Evolutionary conservation across 805 yeast species (phyloP), one percentile per base, ranked within the genome.

Genomic region (Starmerella stigmatis): DNA sequence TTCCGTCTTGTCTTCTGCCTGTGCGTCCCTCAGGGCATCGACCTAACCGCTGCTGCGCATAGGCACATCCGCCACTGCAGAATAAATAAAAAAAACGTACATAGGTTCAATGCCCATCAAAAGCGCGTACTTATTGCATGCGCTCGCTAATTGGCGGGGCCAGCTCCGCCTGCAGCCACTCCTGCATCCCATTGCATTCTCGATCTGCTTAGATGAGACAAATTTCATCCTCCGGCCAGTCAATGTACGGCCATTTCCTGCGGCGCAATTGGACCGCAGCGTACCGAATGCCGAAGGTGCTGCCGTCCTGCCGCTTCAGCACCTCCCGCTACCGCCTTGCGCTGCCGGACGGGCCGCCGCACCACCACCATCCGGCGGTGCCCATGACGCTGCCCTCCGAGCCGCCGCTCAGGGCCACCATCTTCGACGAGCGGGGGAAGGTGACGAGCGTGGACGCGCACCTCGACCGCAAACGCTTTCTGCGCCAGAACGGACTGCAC

Each of bases 401-500:
- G 26, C 49, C 54, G 26, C 59, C 57, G 9, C 49, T 57, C 19
- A 21, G 76, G 21, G 78, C 81, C 52, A 79, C 86, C 2, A 70
- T 76, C 4, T 74, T 80, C 50, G 79, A 79, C 52, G 56, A 53
- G 16, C 57, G 61, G 2, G 86, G 86, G 3, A 68, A 73, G 32
- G 78, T 79, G 16, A 64, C 68, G 2, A 72, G 75, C 0, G 76
- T 79, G n/a, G 74, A 80, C 6, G 70, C 74, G 47, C 66, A 66
- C 54, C 71, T 72, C 51, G 75, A 80, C 36, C 74, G 75, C 54
- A 74, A 72, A 58, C 71, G 60, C 60, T 75, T 74, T 65, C 69
- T 71, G 49, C 76, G 65, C 44, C 78, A 81, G 37, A 81, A 86
- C 61, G 75, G 78, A 20, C 61, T 88, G 22, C 85, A 79, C 51